Evolutionary conservation across 805 yeast genomes (phyloP), one percentile per base, ranked within the genome.

Genomic region (Schwanniomyces occidentalis): DNA sequence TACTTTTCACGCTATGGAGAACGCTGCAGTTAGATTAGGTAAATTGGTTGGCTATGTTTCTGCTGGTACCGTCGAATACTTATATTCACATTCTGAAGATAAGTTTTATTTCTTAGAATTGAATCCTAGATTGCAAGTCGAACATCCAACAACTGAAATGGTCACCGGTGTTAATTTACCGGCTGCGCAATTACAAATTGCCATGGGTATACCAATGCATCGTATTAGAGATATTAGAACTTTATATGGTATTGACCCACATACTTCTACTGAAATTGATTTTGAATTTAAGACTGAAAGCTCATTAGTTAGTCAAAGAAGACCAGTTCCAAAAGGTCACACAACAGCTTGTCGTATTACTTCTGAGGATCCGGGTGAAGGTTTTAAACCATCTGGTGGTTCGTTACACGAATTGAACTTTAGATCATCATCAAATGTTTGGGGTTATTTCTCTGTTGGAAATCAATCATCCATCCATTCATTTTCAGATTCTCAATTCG

Each of bases 141-240:
- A 93, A 76, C 99, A 93, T 75, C 99, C 99, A 55, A 93, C 99
- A 28, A 93, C 99, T 25, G 99, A 93, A 71, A 93, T 93, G 99
- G 99, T 89, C 38, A 84, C 95, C 16, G 99, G 99, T 48, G 97
- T 93, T 35, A 95, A 93, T 59, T 75, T 93, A 60, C 99, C 99
- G 18, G 95, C 97, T 39, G 96, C 99, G 24, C 99, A 93, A 71
- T 78, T 93, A 49, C 99, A 93, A 70, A 87, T 93, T 65, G 98
- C 99, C 45, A 93, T 93, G 99, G 99, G 99, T 78, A 79, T 93
- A 41, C 98, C 99, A 46, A 81, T 93, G 75, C 95, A 93, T 65
- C 78, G 95, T 69, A 85, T 93, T 52, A 78, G 84, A 53, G 99
- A 93, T 60, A 95, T 93, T 55, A 80, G 99, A 63, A 69, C 87